Conservation (phyloP, 2,329 filamentous ascomycete species). For the Stylonectria norvegica region DNA sequence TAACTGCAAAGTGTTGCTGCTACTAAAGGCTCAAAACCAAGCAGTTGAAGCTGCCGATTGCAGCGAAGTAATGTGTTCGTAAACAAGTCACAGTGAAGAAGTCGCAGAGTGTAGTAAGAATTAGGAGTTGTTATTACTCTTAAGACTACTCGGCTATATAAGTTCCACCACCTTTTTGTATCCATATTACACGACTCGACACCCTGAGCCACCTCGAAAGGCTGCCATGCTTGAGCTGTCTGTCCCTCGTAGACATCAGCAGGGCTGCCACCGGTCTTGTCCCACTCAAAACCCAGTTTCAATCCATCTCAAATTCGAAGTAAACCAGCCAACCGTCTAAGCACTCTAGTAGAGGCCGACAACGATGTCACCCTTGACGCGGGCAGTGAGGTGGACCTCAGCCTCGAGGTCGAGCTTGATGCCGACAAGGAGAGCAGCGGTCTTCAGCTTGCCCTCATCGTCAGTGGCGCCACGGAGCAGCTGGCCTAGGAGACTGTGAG, state of each 20-base stretch:
- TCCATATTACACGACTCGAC: too few relatives aligned
- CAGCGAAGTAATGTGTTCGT: too few relatives aligned
- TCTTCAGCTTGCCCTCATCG: slow-evolving; percentile 54
- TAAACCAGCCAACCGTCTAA: neutral
- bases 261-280: neutral
- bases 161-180: neutral
- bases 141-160: too few relatives aligned
- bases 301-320: slow-evolving; percentile 10
- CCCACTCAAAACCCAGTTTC: slow-evolving; percentile 1
- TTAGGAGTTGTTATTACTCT: too few relatives aligned
- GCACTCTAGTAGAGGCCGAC: slow-evolving; percentile 35
- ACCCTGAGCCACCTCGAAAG: neutral
- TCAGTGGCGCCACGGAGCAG: slow-evolving; percentile 57
- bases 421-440: slow-evolving; percentile 56
- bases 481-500: slow-evolving; percentile 36
- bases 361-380: slow-evolving; percentile 58
- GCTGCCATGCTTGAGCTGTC: neutral
- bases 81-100: too few relatives aligned
- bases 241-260: neutral
- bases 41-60: too few relatives aligned
- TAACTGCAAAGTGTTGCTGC: too few relatives aligned
- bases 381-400: slow-evolving; percentile 58
- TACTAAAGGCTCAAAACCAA: too few relatives aligned
- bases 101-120: too few relatives aligned
- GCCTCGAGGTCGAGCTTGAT: slow-evolving; percentile 63